Base-by-base conservation (phyloP, 2,329 filamentous ascomycete genomes). In the Clonostachys rosea region DNA sequence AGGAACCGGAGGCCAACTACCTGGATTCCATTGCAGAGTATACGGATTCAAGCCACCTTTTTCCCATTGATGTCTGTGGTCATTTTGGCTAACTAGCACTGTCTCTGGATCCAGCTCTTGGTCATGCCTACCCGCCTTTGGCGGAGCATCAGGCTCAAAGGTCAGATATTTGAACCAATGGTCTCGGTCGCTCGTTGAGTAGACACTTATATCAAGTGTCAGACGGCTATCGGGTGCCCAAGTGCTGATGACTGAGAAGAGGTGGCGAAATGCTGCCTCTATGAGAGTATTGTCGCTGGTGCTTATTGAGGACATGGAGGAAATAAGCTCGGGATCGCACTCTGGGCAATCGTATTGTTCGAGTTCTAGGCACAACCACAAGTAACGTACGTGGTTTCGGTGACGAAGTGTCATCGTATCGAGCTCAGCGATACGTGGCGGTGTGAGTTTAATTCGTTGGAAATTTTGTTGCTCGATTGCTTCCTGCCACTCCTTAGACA, bases 151-250 rank as follows among this genome's bases (percentile, higher is more conserved):
- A 39, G 36, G 36, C 4, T 14, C 16, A 37, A 61, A 58, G 40
- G 14, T 55, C 4, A 62, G 49, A 40, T 69, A 60, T 53, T 65
- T 66, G 56, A 69, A 67, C 54, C 57, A 62, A 53, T 69, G 62
- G 45, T 64, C 42, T 36, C 52, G 55, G 43, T 68, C 65, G 46
- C 64, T 67, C 9, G 59, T 59, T 17, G 67, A 70, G 57, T 65
- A 61, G 37, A 67, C 50, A 48, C 62, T 67, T 34, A 68, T 62
- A 55, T 69, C 67, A 39, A 69, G 61, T 33, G 59, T 40, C 46
- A 70, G 58, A 43, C 58, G 52, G 45, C 60, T 50, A n/a, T 51
- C 46, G 49, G 58, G 59, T 49, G 64, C 57, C 62, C 60, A 67
- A 50, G 40, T 35, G 56, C 56, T 62, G 20, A 67, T 61, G 45